A percentile compares a stretch with the other conserved stretches of the same genome.
Conservation (phyloP, 2,329 filamentous ascomycete genomes). For the Sporothrix dimorphospora region DNA sequence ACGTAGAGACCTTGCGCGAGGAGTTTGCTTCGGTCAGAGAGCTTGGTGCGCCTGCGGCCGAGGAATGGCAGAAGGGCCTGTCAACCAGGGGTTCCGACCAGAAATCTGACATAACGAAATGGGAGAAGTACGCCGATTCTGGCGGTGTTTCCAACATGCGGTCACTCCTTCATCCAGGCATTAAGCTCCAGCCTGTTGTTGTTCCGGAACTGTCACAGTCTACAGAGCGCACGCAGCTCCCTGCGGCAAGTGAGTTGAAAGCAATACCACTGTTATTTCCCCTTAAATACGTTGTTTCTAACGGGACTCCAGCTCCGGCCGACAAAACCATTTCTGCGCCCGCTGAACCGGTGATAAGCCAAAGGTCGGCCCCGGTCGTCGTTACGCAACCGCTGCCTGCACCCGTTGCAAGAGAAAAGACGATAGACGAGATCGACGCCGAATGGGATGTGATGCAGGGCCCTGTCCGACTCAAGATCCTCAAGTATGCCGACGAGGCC, state of each 20-base stretch:
- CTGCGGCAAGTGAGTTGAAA: neutral
- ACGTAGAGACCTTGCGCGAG: slow-evolving; percentile 64
- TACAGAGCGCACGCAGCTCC: neutral
- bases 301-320: neutral
- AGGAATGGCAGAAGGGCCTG: slow-evolving; percentile 81
- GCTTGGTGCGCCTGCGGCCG: slow-evolving; percentile 68
- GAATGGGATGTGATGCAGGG: slow-evolving; percentile 73
- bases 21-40: slow-evolving; percentile 66
- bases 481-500: slow-evolving; percentile 69
- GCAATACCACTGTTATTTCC: neutral
- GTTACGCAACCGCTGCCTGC: neutral
- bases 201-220: neutral
- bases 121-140: slow-evolving; percentile 71
- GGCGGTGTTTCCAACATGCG: slow-evolving; percentile 48
- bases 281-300: neutral
- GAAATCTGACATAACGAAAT: slow-evolving; percentile 65
- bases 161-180: slow-evolving; percentile 33
- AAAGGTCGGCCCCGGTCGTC: neutral
- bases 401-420: slow-evolving; percentile 35
- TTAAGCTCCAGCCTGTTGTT: neutral
- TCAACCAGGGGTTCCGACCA: slow-evolving; percentile 63
- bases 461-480: slow-evolving; percentile 67
- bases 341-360: neutral
- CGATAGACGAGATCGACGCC: slow-evolving; percentile 62
- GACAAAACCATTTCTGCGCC: neutral